Conservation (phyloP, 2,329 filamentous ascomycete species). For the Cordyceps sp. region DNA sequence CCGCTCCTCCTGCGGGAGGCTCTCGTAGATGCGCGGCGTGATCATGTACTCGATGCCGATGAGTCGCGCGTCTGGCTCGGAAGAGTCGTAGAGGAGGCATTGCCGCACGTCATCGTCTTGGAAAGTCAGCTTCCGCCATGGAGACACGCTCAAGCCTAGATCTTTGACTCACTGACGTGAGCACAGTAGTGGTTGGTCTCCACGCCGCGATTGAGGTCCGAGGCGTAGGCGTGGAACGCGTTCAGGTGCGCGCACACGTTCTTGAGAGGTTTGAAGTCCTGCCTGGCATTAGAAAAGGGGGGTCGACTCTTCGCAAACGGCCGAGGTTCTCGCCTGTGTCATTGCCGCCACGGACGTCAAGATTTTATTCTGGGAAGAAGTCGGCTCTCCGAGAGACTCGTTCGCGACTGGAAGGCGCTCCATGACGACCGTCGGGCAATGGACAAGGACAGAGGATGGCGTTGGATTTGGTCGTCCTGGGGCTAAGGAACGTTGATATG, state of each 20-base stretch:
- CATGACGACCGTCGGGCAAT: too few relatives aligned
- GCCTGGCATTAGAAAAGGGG: not conserved
- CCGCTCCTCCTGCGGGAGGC: constrained; percentile 49
- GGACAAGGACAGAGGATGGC: too few relatives aligned
- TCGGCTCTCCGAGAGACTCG: not conserved
- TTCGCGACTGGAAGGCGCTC: not conserved
- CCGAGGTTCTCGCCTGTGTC: constrained; percentile 32
- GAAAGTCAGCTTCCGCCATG: too few relatives aligned
- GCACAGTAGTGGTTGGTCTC: constrained; percentile 78
- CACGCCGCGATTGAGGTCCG: constrained; percentile 50
- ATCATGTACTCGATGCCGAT: constrained; percentile 88
- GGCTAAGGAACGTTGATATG: too few relatives aligned
- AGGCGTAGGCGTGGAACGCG: constrained; percentile 73
- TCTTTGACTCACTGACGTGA: constrained; percentile 43
- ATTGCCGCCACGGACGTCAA: constrained; percentile 43
- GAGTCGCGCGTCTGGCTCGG: constrained; percentile 48
- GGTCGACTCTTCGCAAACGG: too few relatives aligned
- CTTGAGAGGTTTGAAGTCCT: constrained; percentile 56
- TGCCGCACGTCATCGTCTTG: constrained; percentile 51
- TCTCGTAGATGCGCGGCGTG: constrained; percentile 48
- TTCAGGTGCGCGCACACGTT: constrained; percentile 71
- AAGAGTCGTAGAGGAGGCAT: constrained; percentile 70
- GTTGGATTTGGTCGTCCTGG: too few relatives aligned
- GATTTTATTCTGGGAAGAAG: not conserved
- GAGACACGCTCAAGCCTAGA: too few relatives aligned